Percentiles rank a stretch among this genome's conserved stretches.
These are phyloP conservation scores for Domatiomyces catenatus DNA, from an alignment of 2,329 filamentous ascomycete species.

Conservation along the genomic window DNA sequence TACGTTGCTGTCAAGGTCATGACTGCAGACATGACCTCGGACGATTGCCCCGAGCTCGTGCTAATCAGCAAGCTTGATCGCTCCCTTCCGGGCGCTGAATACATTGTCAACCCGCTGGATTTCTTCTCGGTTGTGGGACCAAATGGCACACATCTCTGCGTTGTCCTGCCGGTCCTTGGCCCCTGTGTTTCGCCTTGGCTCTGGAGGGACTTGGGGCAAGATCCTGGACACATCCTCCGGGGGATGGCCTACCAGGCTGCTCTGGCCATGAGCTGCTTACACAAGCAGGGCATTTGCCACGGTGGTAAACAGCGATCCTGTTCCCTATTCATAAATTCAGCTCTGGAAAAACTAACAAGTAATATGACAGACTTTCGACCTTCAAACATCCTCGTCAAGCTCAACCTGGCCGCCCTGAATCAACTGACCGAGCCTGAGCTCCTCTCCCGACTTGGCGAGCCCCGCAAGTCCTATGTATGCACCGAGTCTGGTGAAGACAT, in stretches of 20 bases:
- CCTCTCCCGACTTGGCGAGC: neutral
- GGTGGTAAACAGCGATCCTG: slow-evolving; percentile 17
- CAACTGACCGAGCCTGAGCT: neutral
- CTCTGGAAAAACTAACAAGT: neutral
- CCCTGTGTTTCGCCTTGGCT: slow-evolving; percentile 4
- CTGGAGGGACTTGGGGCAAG: slow-evolving; percentile 9
- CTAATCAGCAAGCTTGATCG: neutral
- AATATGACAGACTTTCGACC: slow-evolving; percentile 13
- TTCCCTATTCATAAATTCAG: slow-evolving; percentile 6
- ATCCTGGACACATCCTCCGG: slow-evolving; percentile 13
- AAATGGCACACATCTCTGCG: slow-evolving; percentile 20
- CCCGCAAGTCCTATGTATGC: neutral
- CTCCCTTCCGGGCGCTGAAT: slow-evolving; percentile 3
- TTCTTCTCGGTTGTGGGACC: slow-evolving; percentile 19
- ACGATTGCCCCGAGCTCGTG: neutral
- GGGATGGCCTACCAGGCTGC: slow-evolving; percentile 8
- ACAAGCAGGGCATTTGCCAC: slow-evolving; percentile 17
- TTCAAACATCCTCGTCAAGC: slow-evolving; percentile 17
- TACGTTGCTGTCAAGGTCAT: slow-evolving; percentile 6
- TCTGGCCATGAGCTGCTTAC: slow-evolving; percentile 18
- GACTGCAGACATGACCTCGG: neutral
- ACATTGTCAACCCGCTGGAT: slow-evolving; percentile 20
- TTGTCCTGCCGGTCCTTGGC: slow-evolving; percentile 19
- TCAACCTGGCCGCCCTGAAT: slow-evolving; percentile 14
- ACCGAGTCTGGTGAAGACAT: neutral